Evolutionary conservation across 495 filamentous ascomycete genomes (phyloP).

Genomic region (Delitschia confertaspora): DNA sequence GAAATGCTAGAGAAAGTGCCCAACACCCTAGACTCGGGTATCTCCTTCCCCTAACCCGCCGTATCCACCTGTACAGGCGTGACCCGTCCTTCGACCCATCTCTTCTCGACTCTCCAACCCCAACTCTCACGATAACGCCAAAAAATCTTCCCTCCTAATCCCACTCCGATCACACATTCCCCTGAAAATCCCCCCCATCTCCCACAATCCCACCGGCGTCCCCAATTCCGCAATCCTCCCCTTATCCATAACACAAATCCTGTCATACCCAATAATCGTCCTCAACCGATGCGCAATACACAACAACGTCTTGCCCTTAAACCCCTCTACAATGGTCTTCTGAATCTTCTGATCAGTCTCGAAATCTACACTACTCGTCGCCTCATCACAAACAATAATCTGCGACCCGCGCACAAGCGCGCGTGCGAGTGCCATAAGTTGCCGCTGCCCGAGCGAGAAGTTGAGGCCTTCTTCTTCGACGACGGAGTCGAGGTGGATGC

Average conservation of each 20-base stretch:
- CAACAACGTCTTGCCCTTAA: slow-evolving; percentile 79
- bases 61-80: too few species aligned
- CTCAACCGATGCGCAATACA: slow-evolving; percentile 92
- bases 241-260: slow-evolving; percentile 91
- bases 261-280: slow-evolving; percentile 89
- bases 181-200: slow-evolving; percentile 64
- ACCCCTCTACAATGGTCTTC: slow-evolving; percentile 74
- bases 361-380: slow-evolving; percentile 86
- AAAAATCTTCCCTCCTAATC: slow-evolving; percentile 68
- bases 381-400: slow-evolving; percentile 96
- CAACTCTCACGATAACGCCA: slow-evolving; percentile 4
- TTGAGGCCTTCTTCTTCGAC: slow-evolving; percentile 96
- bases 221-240: slow-evolving; percentile 81
- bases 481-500: slow-evolving; percentile 70
- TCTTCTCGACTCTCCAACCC: neutral
- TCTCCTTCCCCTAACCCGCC: too few species aligned
- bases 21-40: too few species aligned
- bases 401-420: slow-evolving; percentile 77
- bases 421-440: slow-evolving; percentile 88
- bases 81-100: neutral
- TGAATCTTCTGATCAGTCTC: slow-evolving; percentile 97
- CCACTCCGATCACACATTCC: slow-evolving; percentile 90
- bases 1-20: too few species aligned
- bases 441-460: slow-evolving; percentile 92
- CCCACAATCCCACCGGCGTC: slow-evolving; percentile 60